Percentiles rank a stretch among this genome's conserved stretches.
These are phyloP conservation scores for Pistacia atlantica DNA, from an alignment of 345 rosid genomes.

Conservation along the genomic window DNA sequence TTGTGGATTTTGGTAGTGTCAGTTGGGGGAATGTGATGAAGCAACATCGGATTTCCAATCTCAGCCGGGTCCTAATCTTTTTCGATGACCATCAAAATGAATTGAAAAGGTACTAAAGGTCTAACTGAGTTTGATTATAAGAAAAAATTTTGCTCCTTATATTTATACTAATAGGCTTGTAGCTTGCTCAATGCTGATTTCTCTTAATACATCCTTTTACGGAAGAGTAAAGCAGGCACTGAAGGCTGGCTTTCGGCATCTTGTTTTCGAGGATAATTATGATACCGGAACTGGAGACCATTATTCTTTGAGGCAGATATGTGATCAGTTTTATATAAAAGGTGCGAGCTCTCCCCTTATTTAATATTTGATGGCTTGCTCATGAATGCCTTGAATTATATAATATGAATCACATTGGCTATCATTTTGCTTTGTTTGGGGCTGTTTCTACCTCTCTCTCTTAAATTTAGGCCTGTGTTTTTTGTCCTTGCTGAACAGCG, in stretches of 20 bases:
- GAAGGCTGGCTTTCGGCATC: conserved; percentile 83
- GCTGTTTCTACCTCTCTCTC: no score
- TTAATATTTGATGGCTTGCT: background rate
- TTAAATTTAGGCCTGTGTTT: background rate
- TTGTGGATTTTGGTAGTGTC: conserved; percentile 92
- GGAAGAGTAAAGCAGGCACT: conserved; percentile 81
- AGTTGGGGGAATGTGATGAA: conserved; percentile 77
- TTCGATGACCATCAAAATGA: conserved; percentile 99
- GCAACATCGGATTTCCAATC: conserved; percentile 65
- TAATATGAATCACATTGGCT: background rate
- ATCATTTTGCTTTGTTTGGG: background rate
- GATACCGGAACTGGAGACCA: conserved; percentile 99
- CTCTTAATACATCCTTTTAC: conserved; percentile 18
- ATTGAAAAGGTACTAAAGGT: conserved; percentile 65
- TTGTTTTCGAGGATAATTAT: conserved; percentile 95
- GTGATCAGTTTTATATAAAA: conserved; percentile 87
- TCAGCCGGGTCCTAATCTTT: conserved; percentile 67
- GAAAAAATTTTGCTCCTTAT: background rate
- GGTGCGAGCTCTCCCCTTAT: conserved; percentile 38
- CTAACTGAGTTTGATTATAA: background rate
- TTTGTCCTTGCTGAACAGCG: background rate
- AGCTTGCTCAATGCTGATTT: conserved; percentile 10
- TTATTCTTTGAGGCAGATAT: conserved; percentile 95
- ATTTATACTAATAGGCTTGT: background rate
- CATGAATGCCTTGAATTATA: background rate